These are phyloP conservation scores for Aspergillus sp. DNA, from an alignment of 2,329 filamentous ascomycete genomes.

Conservation along the genomic window DNA sequence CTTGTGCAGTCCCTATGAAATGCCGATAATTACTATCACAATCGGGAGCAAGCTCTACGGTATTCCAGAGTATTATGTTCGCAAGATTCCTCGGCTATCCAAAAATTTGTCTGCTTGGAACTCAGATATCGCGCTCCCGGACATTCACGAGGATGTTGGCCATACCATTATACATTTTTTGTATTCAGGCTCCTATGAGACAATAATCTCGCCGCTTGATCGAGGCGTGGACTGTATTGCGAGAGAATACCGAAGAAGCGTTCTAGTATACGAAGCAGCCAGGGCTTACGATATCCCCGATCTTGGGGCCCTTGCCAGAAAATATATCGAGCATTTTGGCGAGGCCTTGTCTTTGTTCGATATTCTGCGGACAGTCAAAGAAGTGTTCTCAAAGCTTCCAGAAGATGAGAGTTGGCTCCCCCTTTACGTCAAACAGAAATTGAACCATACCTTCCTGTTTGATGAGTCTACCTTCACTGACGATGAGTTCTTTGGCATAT, in stretches of 20 bases:
- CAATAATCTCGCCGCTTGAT: slow-evolving; percentile 2
- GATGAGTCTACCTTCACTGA: not conserved
- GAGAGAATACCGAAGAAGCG: slow-evolving; percentile 16
- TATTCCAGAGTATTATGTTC: not conserved
- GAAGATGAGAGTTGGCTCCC: not conserved
- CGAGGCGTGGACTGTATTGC: not conserved
- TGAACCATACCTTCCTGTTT: not conserved
- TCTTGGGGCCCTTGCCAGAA: slow-evolving; percentile 8
- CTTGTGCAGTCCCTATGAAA: not conserved
- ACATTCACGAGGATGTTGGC: slow-evolving; percentile 26
- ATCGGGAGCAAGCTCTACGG: not conserved
- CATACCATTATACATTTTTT: slow-evolving; percentile 22
- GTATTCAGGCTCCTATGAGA: slow-evolving; percentile 18
- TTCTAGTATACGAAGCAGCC: slow-evolving; percentile 19
- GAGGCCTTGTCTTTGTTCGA: slow-evolving; percentile 6
- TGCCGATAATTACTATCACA: not conserved
- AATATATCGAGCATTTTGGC: slow-evolving; percentile 16
- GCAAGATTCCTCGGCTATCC: too few species aligned
- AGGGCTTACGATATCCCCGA: slow-evolving; percentile 9
- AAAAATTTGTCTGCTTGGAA: not conserved
- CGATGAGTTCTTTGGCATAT: not conserved
- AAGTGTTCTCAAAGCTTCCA: not conserved
- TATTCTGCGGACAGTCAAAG: not conserved
- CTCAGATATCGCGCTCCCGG: not conserved
- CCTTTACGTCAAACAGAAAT: not conserved